These are phyloP conservation scores for Deinandra increscens DNA, from an alignment of 129 eudicot genomes.

Conservation along the genomic window DNA sequence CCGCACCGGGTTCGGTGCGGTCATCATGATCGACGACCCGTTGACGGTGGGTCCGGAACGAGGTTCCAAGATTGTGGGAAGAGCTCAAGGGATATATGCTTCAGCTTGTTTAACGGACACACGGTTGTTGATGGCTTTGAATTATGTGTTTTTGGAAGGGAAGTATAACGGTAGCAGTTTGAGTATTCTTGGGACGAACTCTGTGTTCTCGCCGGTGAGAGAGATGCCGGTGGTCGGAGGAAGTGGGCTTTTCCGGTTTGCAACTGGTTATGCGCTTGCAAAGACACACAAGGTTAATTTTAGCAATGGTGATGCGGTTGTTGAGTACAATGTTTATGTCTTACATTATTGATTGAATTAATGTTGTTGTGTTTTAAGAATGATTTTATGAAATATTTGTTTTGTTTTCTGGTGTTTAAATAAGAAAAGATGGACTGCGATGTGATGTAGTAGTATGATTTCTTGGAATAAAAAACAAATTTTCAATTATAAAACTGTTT, in stretches of 20 bases:
- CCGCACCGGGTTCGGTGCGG: neutral
- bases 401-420: neutral
- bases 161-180: conserved; percentile 6
- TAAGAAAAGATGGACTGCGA: too few relatives aligned
- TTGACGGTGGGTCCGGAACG: conserved; percentile 5
- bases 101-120: neutral
- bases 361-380: neutral
- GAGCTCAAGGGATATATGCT: neutral
- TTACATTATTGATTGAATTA: conserved; percentile 37
- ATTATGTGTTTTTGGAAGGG: conserved; percentile 3
- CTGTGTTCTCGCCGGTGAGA: neutral
- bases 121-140: neutral
- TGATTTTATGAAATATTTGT: neutral
- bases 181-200: neutral
- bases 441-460: too few relatives aligned
- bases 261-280: conserved; percentile 50
- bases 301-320: conserved; percentile 40
- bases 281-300: conserved; percentile 29
- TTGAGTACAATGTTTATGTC: conserved; percentile 48
- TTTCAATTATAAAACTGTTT: too few relatives aligned
- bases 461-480: too few relatives aligned
- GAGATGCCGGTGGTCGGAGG: conserved; percentile 5
- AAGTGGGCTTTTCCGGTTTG: conserved; percentile 8
- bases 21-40: neutral
- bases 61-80: neutral